phyloP scores from a whole-genome alignment of 192 early-diverging fungal species.

The Umbelopsis isabellina region DNA sequence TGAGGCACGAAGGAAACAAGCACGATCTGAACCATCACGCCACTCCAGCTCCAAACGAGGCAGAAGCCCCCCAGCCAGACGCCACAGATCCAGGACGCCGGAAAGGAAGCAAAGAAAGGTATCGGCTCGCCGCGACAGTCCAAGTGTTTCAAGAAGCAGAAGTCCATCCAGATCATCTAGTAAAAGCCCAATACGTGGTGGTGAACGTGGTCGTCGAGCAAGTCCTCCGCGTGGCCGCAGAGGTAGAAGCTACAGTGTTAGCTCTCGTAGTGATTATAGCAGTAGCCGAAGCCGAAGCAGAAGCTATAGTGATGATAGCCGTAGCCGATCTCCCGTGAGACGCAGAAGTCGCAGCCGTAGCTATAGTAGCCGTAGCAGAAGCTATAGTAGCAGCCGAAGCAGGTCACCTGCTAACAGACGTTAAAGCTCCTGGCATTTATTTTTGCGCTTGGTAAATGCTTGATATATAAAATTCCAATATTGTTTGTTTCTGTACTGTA shows the following conservation, averaged over 20 bases:
- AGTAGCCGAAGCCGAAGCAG: constrained; percentile 27
- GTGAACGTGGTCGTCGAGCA: constrained; percentile 22
- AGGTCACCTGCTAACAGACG: neutral
- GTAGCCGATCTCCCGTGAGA: neutral
- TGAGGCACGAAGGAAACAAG: constrained; percentile 33
- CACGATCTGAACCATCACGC: constrained; percentile 6
- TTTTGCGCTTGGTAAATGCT: no score
- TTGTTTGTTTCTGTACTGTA: no score
- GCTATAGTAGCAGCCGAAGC: constrained; percentile 11
- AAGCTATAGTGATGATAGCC: neutral
- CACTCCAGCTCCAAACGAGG: neutral
- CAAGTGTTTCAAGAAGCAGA: neutral
- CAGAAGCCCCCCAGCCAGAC: neutral
- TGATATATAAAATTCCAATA: neutral
- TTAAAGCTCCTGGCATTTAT: neutral
- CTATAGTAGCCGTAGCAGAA: constrained; percentile 25
- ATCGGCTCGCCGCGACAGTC: neutral
- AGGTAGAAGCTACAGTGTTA: constrained; percentile 10
- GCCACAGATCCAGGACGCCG: neutral
- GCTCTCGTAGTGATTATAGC: constrained; percentile 24
- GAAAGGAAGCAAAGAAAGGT: neutral
- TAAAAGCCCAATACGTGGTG: constrained; percentile 21
- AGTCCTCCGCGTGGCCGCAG: constrained; percentile 17
- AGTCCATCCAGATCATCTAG: neutral
- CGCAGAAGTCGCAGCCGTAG: constrained; percentile 22